phyloP scores from a whole-genome alignment of 129 eudicot genomes.

The Arctium lappa region DNA sequence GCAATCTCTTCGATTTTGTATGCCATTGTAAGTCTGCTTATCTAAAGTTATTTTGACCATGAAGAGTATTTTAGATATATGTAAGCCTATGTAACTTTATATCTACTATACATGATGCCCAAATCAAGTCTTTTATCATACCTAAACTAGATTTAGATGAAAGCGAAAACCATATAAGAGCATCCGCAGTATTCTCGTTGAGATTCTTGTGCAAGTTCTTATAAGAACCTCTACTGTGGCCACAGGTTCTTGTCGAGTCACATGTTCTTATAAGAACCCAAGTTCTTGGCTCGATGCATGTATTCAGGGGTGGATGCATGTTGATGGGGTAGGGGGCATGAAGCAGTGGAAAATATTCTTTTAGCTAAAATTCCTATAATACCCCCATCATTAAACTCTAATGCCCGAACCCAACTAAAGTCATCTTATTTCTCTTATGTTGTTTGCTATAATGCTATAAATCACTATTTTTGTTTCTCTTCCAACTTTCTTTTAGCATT shows the following conservation, averaged over 20 bases:
- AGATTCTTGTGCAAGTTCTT: background rate
- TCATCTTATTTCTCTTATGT: too few relatives aligned
- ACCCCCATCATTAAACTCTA: too few relatives aligned
- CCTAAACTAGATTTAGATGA: background rate
- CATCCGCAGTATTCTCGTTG: background rate
- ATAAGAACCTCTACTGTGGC: background rate
- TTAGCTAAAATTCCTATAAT: too few relatives aligned
- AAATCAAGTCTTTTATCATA: background rate
- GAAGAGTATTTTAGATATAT: background rate
- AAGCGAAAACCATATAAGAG: background rate
- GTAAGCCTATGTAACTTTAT: background rate
- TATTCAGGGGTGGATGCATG: too few relatives aligned
- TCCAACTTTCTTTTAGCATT: too few relatives aligned
- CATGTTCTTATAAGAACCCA: background rate
- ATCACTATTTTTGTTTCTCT: too few relatives aligned
- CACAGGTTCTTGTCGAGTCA: background rate
- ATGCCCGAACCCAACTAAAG: too few relatives aligned
- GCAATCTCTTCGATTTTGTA: conserved; percentile 34
- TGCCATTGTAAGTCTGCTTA: conserved; percentile 28
- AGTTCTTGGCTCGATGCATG: background rate
- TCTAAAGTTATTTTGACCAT: background rate
- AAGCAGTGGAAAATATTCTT: too few relatives aligned
- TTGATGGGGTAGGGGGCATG: too few relatives aligned
- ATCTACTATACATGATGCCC: background rate
- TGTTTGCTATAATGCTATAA: too few relatives aligned